Evolutionary conservation across 805 yeast species (phyloP), one percentile per base, ranked within the genome.

Genomic region (Ogataea trehalophila): DNA sequence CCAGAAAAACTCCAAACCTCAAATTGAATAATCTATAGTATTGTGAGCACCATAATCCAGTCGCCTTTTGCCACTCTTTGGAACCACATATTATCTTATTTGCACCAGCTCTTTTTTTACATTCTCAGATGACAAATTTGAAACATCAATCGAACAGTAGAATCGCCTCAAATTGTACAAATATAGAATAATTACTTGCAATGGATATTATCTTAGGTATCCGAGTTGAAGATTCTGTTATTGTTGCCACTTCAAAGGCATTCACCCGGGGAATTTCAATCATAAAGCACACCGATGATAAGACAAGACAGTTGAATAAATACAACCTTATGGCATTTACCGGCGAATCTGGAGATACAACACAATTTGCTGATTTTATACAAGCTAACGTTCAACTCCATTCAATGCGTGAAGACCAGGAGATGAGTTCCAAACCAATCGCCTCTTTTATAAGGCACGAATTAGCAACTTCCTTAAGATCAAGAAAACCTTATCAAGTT

Each of bases 321-420:
- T 92, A 85, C 63, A 79, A 87, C 45, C 71, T 91, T 57, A 76
- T 94, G 72, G 96, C 97, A 39, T 91, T 72, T 71, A 85, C 95
- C 1, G 99, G 99, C 48, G 99, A 94, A 66, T 78, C 97, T 4
- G 99, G 99, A 52, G 99, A 94, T 65, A 87, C 97, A 6, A 89
- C 85, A 6, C 94, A 91, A 65, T 94, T 94, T 71, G 95, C 97
- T 35, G 98, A 94, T 64, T 88, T 83, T 62, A 81, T 92, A 53
- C 94, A 88, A 66, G 99, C 96, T 40, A 94, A 94, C 63, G 80
- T 90, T 55, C 95, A 87, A 66, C 76, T 94, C 49, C 85, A 87
- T 66, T 80, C 87, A 39, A 88, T 91, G 77, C 79, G 98, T 57
- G 92, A 92, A 65, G 81, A 81, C 56, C 71, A 74, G 49, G 97